Conservation (phyloP, 352 stramenopile species). For the Phytophthora sp. region DNA sequence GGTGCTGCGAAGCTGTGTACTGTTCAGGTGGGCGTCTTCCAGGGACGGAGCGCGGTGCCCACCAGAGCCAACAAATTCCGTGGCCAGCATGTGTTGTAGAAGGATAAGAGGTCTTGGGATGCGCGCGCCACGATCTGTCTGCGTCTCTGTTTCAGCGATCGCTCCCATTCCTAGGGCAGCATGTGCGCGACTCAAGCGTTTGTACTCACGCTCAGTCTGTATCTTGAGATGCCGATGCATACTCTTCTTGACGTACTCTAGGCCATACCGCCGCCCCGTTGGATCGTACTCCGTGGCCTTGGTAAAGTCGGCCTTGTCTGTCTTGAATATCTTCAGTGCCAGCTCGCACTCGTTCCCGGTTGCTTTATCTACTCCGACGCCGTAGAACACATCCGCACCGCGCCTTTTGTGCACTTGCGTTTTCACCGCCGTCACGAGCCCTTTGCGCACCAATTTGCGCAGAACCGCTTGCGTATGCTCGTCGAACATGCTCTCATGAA, state of each 20-base stretch:
- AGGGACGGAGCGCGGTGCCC: slow-evolving; percentile 40
- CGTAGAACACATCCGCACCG: slow-evolving; percentile 61
- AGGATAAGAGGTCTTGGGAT: slow-evolving; percentile 46
- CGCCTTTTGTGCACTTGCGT: slow-evolving; percentile 52
- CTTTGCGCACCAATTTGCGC: slow-evolving; percentile 52
- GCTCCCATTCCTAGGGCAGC: slow-evolving; percentile 8
- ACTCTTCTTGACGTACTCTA: slow-evolving; percentile 63
- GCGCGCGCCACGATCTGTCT: slow-evolving; percentile 31
- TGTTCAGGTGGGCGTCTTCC: slow-evolving; percentile 51
- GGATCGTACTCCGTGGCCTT: slow-evolving; percentile 56
- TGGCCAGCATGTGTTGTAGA: slow-evolving; percentile 61
- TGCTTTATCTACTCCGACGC: slow-evolving; percentile 31
- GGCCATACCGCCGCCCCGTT: slow-evolving; percentile 53
- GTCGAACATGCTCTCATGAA: slow-evolving; percentile 60
- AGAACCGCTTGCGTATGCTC: slow-evolving; percentile 51
- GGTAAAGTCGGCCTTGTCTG: slow-evolving; percentile 49
- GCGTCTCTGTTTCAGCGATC: slow-evolving; percentile 12
- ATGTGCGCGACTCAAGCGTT: slow-evolving; percentile 39
- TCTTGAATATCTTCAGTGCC: slow-evolving; percentile 82
- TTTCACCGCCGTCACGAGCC: slow-evolving; percentile 44
- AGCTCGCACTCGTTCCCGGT: slow-evolving; percentile 27
- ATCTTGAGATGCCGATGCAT: slow-evolving; percentile 67
- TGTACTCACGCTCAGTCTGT: slow-evolving; percentile 59
- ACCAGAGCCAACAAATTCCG: slow-evolving; percentile 53
- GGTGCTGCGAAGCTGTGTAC: slow-evolving; percentile 39